Percentiles rank a stretch among this genome's conserved stretches.
Conservation (phyloP, 805 yeast genomes). For the Ogataea thermomethanolica region DNA sequence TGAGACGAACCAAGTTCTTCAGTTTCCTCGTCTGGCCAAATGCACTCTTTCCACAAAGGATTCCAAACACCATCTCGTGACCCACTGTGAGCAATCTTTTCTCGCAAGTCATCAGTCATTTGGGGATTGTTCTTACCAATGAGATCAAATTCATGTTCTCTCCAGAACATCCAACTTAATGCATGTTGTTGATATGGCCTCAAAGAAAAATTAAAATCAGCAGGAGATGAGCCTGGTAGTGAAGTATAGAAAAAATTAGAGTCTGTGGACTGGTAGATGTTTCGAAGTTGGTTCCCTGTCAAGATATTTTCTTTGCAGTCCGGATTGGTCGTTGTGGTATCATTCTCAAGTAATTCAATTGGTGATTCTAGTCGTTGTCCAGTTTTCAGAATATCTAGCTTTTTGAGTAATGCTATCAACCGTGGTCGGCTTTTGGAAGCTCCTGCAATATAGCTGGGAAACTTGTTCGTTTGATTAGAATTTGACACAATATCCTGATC, state of each 20-base stretch:
- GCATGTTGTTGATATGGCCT: slow-evolving; percentile 84
- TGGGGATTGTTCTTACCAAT: slow-evolving; percentile 34
- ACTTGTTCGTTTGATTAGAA: no score
- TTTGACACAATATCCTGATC: no score
- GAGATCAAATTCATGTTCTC: slow-evolving; percentile 61
- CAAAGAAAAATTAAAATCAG: slow-evolving; percentile 53
- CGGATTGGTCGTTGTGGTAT: slow-evolving; percentile 6
- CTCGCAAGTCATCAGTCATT: slow-evolving; percentile 20
- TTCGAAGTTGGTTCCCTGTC: slow-evolving; percentile 67
- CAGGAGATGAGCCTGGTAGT: slow-evolving; percentile 61
- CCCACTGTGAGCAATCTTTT: slow-evolving; percentile 24
- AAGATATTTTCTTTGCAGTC: slow-evolving; percentile 28
- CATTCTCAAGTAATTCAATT: not conserved
- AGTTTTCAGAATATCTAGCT: not conserved
- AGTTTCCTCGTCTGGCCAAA: slow-evolving; percentile 56
- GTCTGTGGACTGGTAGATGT: slow-evolving; percentile 71
- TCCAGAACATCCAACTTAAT: slow-evolving; percentile 81
- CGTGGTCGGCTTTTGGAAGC: slow-evolving; percentile 1
- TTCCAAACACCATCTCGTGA: slow-evolving; percentile 52
- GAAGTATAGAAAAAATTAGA: slow-evolving; percentile 38
- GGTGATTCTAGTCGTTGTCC: not conserved
- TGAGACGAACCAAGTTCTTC: not conserved
- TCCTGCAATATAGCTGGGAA: slow-evolving; percentile 8
- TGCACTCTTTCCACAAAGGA: slow-evolving; percentile 80
- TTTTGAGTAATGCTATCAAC: no score